Conservation (phyloP, 1,284 basidiomycete genomes). For the Naganishia albida region DNA sequence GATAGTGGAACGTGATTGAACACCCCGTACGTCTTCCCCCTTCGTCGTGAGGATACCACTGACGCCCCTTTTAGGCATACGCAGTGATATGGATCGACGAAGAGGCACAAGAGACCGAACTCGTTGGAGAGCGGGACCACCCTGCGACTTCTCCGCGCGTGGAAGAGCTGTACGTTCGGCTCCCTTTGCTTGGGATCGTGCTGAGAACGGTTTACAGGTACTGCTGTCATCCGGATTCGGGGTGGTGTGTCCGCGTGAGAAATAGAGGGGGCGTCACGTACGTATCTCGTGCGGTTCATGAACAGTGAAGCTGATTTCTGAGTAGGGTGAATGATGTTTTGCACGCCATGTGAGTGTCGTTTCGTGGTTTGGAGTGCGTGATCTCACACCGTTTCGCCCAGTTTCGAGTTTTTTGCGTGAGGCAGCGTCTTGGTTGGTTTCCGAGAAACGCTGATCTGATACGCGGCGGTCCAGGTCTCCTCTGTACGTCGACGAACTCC, state of each 20-base stretch:
- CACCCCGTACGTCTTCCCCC: conserved; percentile 26
- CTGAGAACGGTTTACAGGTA: conserved; percentile 8
- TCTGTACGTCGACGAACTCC: conserved; percentile 35
- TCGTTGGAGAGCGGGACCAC: conserved; percentile 35
- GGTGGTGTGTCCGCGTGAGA: conserved; percentile 35
- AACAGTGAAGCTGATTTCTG: background rate
- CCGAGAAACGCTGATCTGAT: background rate
- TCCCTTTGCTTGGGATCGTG: no score
- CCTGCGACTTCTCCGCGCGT: conserved; percentile 34
- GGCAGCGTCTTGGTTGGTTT: background rate
- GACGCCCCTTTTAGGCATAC: conserved; percentile 24
- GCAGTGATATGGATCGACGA: conserved; percentile 35
- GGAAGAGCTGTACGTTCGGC: conserved; percentile 30
- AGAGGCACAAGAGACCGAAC: conserved; percentile 36
- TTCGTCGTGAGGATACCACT: no score
- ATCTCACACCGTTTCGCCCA: conserved; percentile 1
- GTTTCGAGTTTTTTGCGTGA: conserved; percentile 36
- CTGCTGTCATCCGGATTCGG: conserved; percentile 34
- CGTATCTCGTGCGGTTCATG: conserved; percentile 15
- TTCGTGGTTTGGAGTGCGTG: background rate
- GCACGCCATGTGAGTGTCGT: conserved; percentile 32
- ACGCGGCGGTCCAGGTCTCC: conserved; percentile 28
- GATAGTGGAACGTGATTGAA: conserved; percentile 34
- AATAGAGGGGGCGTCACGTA: conserved; percentile 37
- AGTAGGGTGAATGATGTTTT: conserved; percentile 35